phyloP scores from a whole-genome alignment of 257 asterid species.

The Solanum pinnatisectum region DNA sequence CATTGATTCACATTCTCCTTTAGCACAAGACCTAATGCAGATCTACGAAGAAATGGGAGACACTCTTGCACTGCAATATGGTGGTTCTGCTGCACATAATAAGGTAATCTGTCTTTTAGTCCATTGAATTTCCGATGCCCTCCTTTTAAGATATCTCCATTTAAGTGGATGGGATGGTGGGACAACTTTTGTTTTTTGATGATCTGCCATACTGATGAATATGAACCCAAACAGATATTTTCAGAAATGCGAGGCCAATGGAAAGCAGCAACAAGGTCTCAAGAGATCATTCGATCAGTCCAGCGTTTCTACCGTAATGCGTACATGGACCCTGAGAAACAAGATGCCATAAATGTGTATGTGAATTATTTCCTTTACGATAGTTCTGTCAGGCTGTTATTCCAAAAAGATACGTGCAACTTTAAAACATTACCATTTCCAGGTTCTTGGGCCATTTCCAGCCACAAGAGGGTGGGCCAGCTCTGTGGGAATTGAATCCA shows the following conservation, averaged over 20 bases:
- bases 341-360: conserved; percentile 86
- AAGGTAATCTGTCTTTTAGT: conserved; percentile 42
- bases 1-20: conserved; percentile 43
- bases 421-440: background rate
- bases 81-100: conserved; percentile 98
- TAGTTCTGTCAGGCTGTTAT: background rate
- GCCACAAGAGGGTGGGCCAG: conserved; percentile 73
- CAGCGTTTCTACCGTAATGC: conserved; percentile 83
- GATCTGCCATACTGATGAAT: conserved; percentile 1
- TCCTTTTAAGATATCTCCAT: background rate
- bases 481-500: conserved; percentile 83
- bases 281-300: conserved; percentile 64
- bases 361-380: conserved; percentile 6
- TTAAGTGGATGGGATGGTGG: background rate
- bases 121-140: background rate
- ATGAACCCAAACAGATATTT: conserved; percentile 48
- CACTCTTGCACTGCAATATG: conserved; percentile 85
- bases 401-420: background rate
- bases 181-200: background rate
- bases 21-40: conserved; percentile 75
- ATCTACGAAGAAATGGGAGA: conserved; percentile 92
- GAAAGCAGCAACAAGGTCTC: conserved; percentile 83
- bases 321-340: conserved; percentile 89
- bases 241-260: conserved; percentile 91
- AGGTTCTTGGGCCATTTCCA: conserved; percentile 95